A percentile compares a stretch with the other conserved stretches of the same genome.
These are phyloP conservation scores for Avena sativa DNA, from an alignment of 176 grass and related monocot genomes.

Conservation along the genomic window DNA sequence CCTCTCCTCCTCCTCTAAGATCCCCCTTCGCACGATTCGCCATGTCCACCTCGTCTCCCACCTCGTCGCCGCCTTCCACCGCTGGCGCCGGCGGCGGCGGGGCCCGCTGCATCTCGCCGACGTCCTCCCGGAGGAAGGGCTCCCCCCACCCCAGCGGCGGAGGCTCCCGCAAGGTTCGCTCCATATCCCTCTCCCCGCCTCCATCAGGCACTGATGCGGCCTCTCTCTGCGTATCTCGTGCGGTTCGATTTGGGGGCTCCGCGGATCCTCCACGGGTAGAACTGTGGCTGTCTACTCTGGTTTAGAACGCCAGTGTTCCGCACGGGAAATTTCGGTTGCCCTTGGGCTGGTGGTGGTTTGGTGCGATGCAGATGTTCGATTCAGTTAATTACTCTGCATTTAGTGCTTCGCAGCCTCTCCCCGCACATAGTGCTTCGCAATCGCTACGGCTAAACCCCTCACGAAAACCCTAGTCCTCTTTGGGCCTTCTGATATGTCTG, in stretches of 20 bases:
- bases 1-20: too few species aligned
- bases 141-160: conserved; percentile 54
- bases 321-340: neutral
- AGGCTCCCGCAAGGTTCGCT: conserved; percentile 55
- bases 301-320: neutral
- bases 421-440: neutral
- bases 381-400: neutral
- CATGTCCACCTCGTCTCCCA: conserved; percentile 30
- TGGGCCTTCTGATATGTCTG: neutral
- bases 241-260: neutral
- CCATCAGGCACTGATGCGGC: neutral
- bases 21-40: neutral
- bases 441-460: neutral
- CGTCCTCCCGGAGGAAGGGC: conserved; percentile 37
- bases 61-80: conserved; percentile 35
- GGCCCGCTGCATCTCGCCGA: conserved; percentile 46
- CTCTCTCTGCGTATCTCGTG: neutral
- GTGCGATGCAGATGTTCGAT: neutral
- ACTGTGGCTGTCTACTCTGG: neutral
- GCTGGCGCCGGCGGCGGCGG: neutral
- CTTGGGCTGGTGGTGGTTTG: neutral
- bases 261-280: neutral
- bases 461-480: conserved; percentile 10
- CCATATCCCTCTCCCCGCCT: neutral
- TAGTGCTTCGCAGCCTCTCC: neutral